Percentiles rank a stretch among this genome's conserved stretches.
Conservation (phyloP, 2,329 filamentous ascomycete genomes). For the Fusarium secorum region DNA sequence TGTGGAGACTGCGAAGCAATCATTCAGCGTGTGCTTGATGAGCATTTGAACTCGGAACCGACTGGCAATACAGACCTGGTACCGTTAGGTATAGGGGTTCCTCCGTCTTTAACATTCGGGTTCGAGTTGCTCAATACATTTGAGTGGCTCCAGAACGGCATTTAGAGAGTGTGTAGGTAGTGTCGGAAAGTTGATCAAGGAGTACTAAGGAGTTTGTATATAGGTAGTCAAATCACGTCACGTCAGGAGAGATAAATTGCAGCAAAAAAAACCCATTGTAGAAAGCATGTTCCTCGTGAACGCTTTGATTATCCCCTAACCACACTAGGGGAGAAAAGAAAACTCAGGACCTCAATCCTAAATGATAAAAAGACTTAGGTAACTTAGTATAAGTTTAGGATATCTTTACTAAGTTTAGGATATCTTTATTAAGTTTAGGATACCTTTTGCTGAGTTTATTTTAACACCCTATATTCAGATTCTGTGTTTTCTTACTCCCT, state of each 20-base stretch:
- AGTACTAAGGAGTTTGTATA: not conserved
- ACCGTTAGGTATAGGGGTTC: constrained; percentile 46
- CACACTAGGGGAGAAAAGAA: not conserved
- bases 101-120: constrained; percentile 48
- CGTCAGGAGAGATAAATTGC: not conserved
- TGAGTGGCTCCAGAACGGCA: constrained; percentile 22
- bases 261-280: not conserved
- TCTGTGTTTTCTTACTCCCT: too few species aligned
- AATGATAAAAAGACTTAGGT: not conserved
- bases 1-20: constrained; percentile 55
- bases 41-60: constrained; percentile 53
- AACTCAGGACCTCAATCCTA: not conserved
- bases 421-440: not conserved
- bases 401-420: not conserved
- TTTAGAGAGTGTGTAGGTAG: not conserved
- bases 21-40: constrained; percentile 59
- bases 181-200: not conserved
- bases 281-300: not conserved
- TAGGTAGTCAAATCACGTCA: not conserved
- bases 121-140: constrained; percentile 60
- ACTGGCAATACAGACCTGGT: constrained; percentile 23
- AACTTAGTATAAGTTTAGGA: not conserved
- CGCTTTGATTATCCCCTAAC: too few species aligned
- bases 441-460: too few species aligned
- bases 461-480: too few species aligned